Evolutionary conservation across 2,329 filamentous ascomycete species (phyloP).

Genomic region (Ceratocystis alfenasii): DNA sequence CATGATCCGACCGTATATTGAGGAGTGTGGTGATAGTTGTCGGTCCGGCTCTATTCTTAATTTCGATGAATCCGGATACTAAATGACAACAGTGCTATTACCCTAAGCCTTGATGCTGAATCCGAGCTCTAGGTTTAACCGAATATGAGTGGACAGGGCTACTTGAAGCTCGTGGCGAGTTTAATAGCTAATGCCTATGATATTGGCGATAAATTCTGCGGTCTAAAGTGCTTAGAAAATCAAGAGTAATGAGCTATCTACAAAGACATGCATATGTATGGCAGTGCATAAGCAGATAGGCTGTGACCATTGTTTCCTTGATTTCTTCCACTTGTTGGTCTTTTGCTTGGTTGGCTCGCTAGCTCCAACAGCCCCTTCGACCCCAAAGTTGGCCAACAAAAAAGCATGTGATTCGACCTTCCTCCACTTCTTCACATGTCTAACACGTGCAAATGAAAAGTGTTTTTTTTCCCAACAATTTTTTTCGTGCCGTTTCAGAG

Average conservation of each 20-base stretch:
- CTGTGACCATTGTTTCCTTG: background rate
- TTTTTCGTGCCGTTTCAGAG: conserved; percentile 14
- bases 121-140: background rate
- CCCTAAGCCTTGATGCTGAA: background rate
- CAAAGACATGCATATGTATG: background rate
- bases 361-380: conserved; percentile 13
- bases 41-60: background rate
- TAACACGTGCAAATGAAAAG: conserved; percentile 21
- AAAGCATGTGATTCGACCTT: conserved; percentile 22
- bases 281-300: background rate
- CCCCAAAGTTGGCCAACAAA: conserved; percentile 17
- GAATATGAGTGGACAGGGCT: background rate
- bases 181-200: background rate
- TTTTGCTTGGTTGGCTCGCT: background rate
- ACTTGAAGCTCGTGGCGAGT: background rate
- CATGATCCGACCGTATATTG: background rate
- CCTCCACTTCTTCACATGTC: conserved; percentile 16
- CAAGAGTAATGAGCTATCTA: no score
- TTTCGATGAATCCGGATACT: background rate
- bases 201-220: no score
- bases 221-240: no score
- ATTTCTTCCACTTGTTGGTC: background rate
- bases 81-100: background rate
- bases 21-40: background rate
- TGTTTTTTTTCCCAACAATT: conserved; percentile 22